Percentiles rank a stretch among this genome's conserved stretches.
Evolutionary conservation across 352 stramenopile genomes (phyloP).

Genomic region (Pythium oligandrum): DNA sequence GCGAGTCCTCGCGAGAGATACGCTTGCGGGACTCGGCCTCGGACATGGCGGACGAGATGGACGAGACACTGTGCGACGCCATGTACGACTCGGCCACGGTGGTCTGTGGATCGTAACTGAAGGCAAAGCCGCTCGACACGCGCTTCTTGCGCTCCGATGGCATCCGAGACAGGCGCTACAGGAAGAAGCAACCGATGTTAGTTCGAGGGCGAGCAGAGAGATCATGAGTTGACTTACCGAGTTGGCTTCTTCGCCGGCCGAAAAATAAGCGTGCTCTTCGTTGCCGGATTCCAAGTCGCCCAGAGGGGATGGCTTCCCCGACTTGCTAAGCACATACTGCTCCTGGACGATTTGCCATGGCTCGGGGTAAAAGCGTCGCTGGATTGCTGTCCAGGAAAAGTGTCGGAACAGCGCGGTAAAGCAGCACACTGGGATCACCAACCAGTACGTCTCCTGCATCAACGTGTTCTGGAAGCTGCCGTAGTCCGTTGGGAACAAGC

Average conservation of each 20-base stretch:
- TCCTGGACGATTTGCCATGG: constrained; percentile 84
- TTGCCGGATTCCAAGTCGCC: constrained; percentile 45
- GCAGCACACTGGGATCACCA: constrained; percentile 57
- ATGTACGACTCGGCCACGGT: constrained; percentile 80
- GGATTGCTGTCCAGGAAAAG: constrained; percentile 66
- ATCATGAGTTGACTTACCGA: too few species aligned
- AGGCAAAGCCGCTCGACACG: constrained; percentile 75
- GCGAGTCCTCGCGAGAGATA: constrained; percentile 70
- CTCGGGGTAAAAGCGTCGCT: constrained; percentile 66
- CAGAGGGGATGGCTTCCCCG: too few species aligned
- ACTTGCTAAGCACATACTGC: constrained; percentile 46
- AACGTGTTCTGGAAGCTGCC: constrained; percentile 77
- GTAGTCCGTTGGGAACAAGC: constrained; percentile 59
- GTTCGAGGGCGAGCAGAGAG: too few species aligned
- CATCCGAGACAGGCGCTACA: constrained; percentile 12
- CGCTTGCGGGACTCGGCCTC: constrained; percentile 58
- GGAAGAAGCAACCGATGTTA: not conserved
- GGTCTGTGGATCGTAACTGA: constrained; percentile 78
- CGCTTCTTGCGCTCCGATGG: constrained; percentile 35
- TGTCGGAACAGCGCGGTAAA: constrained; percentile 58
- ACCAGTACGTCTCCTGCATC: constrained; percentile 54
- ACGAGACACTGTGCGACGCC: constrained; percentile 53
- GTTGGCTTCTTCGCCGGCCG: constrained; percentile 12
- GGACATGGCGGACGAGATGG: constrained; percentile 49
- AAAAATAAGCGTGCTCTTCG: constrained; percentile 19